These are phyloP conservation scores for Durusdinium trenchii DNA, from an alignment of 73 alveolate species.

Conservation along the genomic window DNA sequence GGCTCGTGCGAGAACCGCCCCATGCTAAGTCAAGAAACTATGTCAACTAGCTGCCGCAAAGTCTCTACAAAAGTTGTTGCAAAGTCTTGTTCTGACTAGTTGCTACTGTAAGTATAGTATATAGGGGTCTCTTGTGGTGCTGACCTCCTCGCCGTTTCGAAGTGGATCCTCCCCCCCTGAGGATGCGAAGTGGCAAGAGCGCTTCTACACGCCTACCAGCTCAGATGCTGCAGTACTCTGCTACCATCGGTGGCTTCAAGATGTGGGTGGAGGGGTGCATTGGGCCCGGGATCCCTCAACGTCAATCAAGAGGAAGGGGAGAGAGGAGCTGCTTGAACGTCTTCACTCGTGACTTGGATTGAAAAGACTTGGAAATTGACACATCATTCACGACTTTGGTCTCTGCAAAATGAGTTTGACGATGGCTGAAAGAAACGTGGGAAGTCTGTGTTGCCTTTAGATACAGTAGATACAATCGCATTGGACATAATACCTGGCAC, in stretches of 20 bases:
- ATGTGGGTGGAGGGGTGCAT: neutral
- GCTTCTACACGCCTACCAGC: conserved; percentile 40
- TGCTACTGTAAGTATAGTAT: too few species aligned
- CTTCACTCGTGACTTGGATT: neutral
- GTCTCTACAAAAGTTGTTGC: neutral
- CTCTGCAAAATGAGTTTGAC: too few species aligned
- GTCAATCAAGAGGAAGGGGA: neutral
- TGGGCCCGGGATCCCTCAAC: neutral
- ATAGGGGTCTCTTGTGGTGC: too few species aligned
- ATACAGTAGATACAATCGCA: too few species aligned
- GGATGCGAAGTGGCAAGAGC: conserved; percentile 14
- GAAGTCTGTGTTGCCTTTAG: too few species aligned
- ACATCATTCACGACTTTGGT: too few species aligned
- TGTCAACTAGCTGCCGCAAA: neutral
- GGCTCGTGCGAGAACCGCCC: neutral
- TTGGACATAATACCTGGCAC: too few species aligned
- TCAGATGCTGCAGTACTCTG: conserved; percentile 74
- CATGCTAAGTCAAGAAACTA: neutral
- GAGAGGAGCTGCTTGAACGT: conserved; percentile 4
- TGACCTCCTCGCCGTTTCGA: too few species aligned
- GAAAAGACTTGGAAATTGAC: too few species aligned
- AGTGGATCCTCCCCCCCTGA: too few species aligned
- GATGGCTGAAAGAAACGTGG: too few species aligned
- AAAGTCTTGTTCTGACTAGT: too few species aligned
- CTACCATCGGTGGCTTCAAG: conserved; percentile 67